Base-by-base conservation (phyloP, 2,329 filamentous ascomycete species). In the Cytospora piceae region DNA sequence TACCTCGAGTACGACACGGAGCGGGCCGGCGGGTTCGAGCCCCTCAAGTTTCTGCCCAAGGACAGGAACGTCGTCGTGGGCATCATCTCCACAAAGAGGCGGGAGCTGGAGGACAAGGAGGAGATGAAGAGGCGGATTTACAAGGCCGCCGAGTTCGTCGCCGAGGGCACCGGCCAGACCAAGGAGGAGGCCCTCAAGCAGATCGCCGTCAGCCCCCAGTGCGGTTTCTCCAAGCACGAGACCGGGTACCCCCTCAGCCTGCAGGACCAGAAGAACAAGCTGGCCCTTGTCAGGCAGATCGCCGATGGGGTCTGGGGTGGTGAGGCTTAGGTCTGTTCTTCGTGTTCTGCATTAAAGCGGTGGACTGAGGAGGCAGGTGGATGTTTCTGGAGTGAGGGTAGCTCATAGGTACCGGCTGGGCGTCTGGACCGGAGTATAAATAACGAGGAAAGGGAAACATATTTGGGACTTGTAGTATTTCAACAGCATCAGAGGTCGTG, bases 181-280 rank as follows among this genome's bases (percentile, higher is more conserved):
- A 80, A 82, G 55, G 85, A 91, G 74, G 85, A 92, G 74, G 90
- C 90, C 0, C 79, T 94, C 15, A 83, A 89, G 76, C 85, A 88
- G 70, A 79, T 93, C 57, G 83, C 83, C 63, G 83, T 92, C 22
- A 90, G 87, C 73, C 89, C 90, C 0, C 90, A 92, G 78, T 91
- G 89, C 74, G 89, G 88, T 7, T 91, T 91, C 75, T 91, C 90
- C 42, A 91, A 87, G 42, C 90, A 94, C 74, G 87, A 89, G 70
- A 87, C 85, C 71, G 91, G 90, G 0, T 93, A 94, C 73, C 83
- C 86, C 17, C 80, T 94, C 62, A 84, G 82, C 27, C 80, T 86
- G 68, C 85, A 91, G 55, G 90, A 91, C 68, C 89, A 93, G 87
- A 86, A 86, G 78, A 86, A 84, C 76, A 94, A 93, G 80, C 77